Evolutionary conservation across 2,329 filamentous ascomycete species (phyloP), one percentile per base, ranked within the genome.

Genomic region (Madurella mycetomatis): DNA sequence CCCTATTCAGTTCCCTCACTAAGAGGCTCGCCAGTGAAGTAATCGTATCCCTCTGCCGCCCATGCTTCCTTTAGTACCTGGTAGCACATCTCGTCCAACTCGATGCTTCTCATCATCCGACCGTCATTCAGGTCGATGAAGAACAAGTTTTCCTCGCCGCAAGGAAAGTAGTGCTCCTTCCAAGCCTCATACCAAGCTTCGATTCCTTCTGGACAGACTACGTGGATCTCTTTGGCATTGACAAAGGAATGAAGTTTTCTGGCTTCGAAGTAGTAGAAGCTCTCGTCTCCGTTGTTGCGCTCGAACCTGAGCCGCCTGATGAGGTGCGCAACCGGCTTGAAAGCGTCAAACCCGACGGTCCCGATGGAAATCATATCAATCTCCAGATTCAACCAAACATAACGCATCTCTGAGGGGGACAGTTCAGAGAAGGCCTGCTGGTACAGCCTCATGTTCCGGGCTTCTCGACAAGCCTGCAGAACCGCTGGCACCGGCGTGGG

Each of bases 301-400:
- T 45, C 37, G 19, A 53, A 25, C 30, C 32, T 31, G n/a, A 53
- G 31, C 15, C 41, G 46, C 31, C 49, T 47, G 12, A 53, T 41
- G 8, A 32, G 41, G 13, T 15, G 16, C 30, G 51, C 46, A 49
- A 15, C 32, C n/a, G 40, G 40, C 31, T 19, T 11, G 25, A 45
- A 45, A n/a, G 31, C 5, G 15, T 4, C 2, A 31, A 48, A 41
- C 30, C 5, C 2, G 19, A 16, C 17, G 18, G 13, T 48, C 18
- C 41, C 44, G 19, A 53, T 40, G 16, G 39, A 42, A 34, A 48
- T 44, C 25, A 16, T 45, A 19, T 54, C 46, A 7, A 40, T 44
- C n/a, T 54, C 51, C 46, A 34, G 39, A 34, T 54, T 44, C 32
- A 54, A 15, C 46, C 51, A 44, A 25, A 49, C 34, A 39, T 54